Evolutionary conservation across 1,284 basidiomycete species (phyloP).

Genomic region (Ceratobasidium sp.): DNA sequence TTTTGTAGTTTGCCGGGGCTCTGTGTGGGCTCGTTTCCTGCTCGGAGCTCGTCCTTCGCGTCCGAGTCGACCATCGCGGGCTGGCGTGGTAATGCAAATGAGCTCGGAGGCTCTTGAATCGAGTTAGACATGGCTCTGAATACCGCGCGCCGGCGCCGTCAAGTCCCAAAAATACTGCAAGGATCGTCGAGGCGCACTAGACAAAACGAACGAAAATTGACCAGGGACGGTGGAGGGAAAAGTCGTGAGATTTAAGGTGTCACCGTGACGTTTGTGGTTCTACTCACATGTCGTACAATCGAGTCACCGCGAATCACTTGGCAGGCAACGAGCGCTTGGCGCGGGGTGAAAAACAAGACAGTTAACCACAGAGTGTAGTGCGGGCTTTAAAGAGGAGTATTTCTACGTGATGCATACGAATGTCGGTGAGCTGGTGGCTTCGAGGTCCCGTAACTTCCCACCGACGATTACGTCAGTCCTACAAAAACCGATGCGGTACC

Average conservation of each 20-base stretch:
- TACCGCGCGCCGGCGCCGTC: neutral
- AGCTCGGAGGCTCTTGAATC: neutral
- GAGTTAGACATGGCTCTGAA: neutral
- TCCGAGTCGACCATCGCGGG: neutral
- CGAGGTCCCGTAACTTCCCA: slow-evolving; percentile 14
- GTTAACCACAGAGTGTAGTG: too few species aligned
- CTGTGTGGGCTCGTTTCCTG: neutral
- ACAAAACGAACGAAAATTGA: neutral
- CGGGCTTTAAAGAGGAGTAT: neutral
- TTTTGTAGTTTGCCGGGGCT: neutral
- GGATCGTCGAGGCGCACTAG: neutral
- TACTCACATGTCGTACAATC: neutral
- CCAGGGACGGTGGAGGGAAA: neutral
- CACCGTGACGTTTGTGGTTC: neutral
- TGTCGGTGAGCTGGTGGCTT: neutral
- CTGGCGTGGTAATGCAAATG: neutral
- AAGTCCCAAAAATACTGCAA: neutral
- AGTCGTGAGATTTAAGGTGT: neutral
- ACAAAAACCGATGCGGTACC: slow-evolving; percentile 34
- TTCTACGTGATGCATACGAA: neutral
- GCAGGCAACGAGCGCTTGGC: neutral
- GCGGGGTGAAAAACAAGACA: neutral
- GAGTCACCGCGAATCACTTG: neutral
- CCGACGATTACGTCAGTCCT: slow-evolving; percentile 30
- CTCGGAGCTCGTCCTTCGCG: neutral